Conservation (phyloP, 2,329 filamentous ascomycete species). For the Fusarium falciforme region DNA sequence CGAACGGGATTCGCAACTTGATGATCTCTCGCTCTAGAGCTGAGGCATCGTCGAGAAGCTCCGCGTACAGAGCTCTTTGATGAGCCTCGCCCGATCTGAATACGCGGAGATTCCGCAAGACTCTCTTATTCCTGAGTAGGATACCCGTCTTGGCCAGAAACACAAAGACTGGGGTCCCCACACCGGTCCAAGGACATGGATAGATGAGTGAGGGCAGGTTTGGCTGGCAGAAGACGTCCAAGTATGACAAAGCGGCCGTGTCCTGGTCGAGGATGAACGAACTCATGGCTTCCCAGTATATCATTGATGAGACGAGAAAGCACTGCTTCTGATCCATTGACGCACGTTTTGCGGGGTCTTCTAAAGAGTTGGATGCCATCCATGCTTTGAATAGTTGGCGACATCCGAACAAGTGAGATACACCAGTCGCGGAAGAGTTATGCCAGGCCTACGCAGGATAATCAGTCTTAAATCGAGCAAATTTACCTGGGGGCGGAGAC, state of each 20-base stretch:
- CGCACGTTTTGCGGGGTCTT: not conserved
- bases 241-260: conserved; percentile 8
- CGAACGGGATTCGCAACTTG: conserved; percentile 4
- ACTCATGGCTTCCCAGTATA: conserved; percentile 34
- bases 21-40: conserved; percentile 2
- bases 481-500: not conserved
- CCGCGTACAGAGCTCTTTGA: not conserved
- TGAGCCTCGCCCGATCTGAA: conserved; percentile 6
- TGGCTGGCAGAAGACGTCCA: conserved; percentile 7
- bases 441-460: conserved; percentile 21
- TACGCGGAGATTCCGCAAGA: not conserved
- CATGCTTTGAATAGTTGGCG: conserved; percentile 23
- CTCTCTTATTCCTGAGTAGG: conserved; percentile 13
- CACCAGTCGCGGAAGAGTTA: conserved; percentile 7
- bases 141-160: conserved; percentile 6
- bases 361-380: not conserved
- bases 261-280: conserved; percentile 29
- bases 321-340: not conserved
- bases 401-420: conserved; percentile 23
- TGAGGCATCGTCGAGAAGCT: conserved; percentile 10
- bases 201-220: not conserved
- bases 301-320: conserved; percentile 24
- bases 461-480: no score
- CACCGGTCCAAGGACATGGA: conserved; percentile 28
- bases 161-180: conserved; percentile 17